These are phyloP conservation scores for Penicillium coffeae DNA, from an alignment of 495 filamentous ascomycete genomes.

Conservation along the genomic window DNA sequence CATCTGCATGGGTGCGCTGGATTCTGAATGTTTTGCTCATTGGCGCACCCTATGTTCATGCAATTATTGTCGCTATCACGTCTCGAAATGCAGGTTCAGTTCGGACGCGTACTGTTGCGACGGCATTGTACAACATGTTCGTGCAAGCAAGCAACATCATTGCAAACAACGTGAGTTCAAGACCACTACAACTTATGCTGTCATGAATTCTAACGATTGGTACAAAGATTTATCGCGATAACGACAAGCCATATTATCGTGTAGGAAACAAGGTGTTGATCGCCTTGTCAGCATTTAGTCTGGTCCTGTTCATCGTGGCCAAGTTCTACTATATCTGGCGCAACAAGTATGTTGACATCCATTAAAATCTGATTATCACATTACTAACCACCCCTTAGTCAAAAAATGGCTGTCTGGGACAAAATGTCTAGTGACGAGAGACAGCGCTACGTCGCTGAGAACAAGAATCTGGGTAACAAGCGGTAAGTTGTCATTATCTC, in stretches of 20 bases:
- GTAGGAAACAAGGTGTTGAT: conserved; percentile 64
- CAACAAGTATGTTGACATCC: conserved; percentile 43
- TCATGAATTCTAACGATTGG: too few relatives aligned
- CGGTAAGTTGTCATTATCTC: conserved; percentile 37
- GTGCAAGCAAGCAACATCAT: conserved; percentile 65
- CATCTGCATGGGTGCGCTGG: conserved; percentile 51
- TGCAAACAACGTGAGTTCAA: conserved; percentile 50
- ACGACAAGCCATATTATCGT: conserved; percentile 64
- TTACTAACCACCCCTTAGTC: conserved; percentile 14
- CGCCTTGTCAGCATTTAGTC: conserved; percentile 48
- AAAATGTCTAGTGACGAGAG: conserved; percentile 59
- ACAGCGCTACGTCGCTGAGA: conserved; percentile 60
- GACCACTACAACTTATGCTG: too few relatives aligned
- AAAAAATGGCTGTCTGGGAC: conserved; percentile 49
- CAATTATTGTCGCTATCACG: conserved; percentile 65
- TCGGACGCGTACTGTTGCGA: conserved; percentile 60
- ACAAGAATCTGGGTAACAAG: conserved; percentile 67
- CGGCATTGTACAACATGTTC: conserved; percentile 69
- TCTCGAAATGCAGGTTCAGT: conserved; percentile 66
- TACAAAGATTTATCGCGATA: conserved; percentile 62
- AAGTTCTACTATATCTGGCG: conserved; percentile 62
- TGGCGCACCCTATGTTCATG: conserved; percentile 61
- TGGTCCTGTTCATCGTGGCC: conserved; percentile 50
- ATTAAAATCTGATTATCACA: too few relatives aligned
- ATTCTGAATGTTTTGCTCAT: conserved; percentile 48